A percentile compares a stretch with the other conserved stretches of the same genome.
These are phyloP conservation scores for Fusarium sp. DNA, from an alignment of 2,329 filamentous ascomycete species.

Conservation along the genomic window DNA sequence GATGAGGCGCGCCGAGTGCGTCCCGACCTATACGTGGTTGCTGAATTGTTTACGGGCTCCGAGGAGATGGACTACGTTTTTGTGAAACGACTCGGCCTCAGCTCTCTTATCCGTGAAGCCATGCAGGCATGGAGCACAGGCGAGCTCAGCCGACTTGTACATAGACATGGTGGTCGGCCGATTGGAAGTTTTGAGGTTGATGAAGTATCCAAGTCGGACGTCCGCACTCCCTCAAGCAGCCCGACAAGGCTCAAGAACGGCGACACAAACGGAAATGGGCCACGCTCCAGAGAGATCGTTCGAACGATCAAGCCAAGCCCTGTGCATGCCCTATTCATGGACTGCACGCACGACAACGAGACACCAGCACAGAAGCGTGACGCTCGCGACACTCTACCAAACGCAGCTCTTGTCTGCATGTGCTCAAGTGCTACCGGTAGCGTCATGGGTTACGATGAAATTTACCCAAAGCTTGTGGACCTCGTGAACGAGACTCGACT, in stretches of 20 bases:
- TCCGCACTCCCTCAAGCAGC: constrained; percentile 52
- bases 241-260: constrained; percentile 48
- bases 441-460: constrained; percentile 98
- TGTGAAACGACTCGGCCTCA: constrained; percentile 91
- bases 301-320: constrained; percentile 88
- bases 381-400: constrained; percentile 92
- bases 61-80: constrained; percentile 98
- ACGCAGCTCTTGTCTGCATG: constrained; percentile 95
- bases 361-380: constrained; percentile 95
- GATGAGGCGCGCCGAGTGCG: constrained; percentile 92
- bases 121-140: constrained; percentile 99
- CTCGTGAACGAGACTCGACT: constrained; percentile 89
- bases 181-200: constrained; percentile 99
- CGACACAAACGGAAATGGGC: constrained; percentile 49
- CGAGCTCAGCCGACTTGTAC: constrained; percentile 92
- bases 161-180: constrained; percentile 91
- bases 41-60: constrained; percentile 94
- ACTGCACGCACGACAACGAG: constrained; percentile 99
- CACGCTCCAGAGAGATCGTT: constrained; percentile 73
- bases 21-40: constrained; percentile 91
- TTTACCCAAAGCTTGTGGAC: constrained; percentile 94
- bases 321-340: constrained; percentile 97
- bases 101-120: constrained; percentile 92
- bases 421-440: constrained; percentile 95
- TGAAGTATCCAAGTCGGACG: constrained; percentile 78